A percentile compares a stretch with the other conserved stretches of the same genome.
These are phyloP conservation scores for Clavispora asparagi DNA, from an alignment of 805 yeast species.

Conservation along the genomic window DNA sequence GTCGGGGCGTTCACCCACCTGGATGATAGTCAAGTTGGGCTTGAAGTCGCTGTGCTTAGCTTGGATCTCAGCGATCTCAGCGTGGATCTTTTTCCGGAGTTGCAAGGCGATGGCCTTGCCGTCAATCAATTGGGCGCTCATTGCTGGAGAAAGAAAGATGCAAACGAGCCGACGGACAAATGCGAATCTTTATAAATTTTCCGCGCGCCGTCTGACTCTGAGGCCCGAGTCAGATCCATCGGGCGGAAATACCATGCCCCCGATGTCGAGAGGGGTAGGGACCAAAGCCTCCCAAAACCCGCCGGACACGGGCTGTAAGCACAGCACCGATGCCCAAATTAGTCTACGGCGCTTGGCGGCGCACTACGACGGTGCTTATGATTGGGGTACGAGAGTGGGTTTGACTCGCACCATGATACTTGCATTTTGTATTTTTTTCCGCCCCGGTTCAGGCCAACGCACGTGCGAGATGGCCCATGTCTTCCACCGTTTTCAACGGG, in stretches of 20 bases:
- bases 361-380: not conserved
- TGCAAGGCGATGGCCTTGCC: slow-evolving; percentile 41
- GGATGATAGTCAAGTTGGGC: slow-evolving; percentile 67
- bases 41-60: slow-evolving; percentile 47
- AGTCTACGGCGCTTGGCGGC: too few relatives aligned
- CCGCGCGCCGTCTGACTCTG: slow-evolving; percentile 4
- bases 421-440: not conserved
- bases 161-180: not conserved
- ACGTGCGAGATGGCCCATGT: slow-evolving; percentile 4
- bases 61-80: slow-evolving; percentile 38
- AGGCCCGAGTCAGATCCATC: slow-evolving; percentile 3
- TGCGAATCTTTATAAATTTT: slow-evolving; percentile 1
- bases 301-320: not conserved
- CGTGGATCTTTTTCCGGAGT: slow-evolving; percentile 34
- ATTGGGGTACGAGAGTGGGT: not conserved
- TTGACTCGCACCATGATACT: not conserved
- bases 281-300: too few relatives aligned
- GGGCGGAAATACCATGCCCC: too few relatives aligned
- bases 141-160: slow-evolving; percentile 5
- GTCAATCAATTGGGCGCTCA: slow-evolving; percentile 36
- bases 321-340: not conserved
- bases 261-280: too few relatives aligned
- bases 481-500: slow-evolving; percentile 7
- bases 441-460: not conserved
- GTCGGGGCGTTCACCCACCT: slow-evolving; percentile 74